Evolutionary conservation across 495 filamentous ascomycete genomes (phyloP).

Genomic region (Cetradonia linearis): DNA sequence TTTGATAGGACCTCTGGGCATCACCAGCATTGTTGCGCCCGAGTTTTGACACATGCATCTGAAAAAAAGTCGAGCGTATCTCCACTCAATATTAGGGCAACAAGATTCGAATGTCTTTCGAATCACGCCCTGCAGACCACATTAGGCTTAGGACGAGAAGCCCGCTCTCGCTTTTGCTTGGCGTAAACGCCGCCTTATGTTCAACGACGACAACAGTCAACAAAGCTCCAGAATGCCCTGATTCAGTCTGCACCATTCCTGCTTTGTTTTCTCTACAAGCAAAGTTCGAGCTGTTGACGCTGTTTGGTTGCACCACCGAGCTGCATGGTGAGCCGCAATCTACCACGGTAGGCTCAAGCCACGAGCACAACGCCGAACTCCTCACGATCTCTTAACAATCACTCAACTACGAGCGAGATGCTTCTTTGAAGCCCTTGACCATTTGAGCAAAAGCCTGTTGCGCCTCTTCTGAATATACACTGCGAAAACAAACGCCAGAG

Average conservation of each 20-base stretch:
- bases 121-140: slow-evolving; percentile 2
- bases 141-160: slow-evolving; percentile 6
- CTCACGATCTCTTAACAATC: background rate
- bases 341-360: slow-evolving; percentile 8
- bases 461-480: background rate
- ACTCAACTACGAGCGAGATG: background rate
- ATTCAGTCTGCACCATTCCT: background rate
- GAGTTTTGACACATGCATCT: background rate
- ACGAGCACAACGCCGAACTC: slow-evolving; percentile 9
- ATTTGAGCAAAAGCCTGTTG: background rate
- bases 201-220: slow-evolving; percentile 12
- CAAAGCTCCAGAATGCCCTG: background rate
- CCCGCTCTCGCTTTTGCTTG: slow-evolving; percentile 14
- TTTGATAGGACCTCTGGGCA: background rate
- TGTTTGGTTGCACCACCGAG: background rate
- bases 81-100: background rate
- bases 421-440: background rate
- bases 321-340: slow-evolving; percentile 17
- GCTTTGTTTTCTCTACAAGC: background rate
- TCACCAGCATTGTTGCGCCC: background rate
- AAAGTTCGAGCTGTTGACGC: background rate
- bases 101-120: slow-evolving; percentile 2
- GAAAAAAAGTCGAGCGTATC: background rate
- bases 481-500: background rate
- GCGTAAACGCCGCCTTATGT: slow-evolving; percentile 6